phyloP scores from a whole-genome alignment of 2,329 filamentous ascomycete species.

The Microcyclosporella mali region DNA sequence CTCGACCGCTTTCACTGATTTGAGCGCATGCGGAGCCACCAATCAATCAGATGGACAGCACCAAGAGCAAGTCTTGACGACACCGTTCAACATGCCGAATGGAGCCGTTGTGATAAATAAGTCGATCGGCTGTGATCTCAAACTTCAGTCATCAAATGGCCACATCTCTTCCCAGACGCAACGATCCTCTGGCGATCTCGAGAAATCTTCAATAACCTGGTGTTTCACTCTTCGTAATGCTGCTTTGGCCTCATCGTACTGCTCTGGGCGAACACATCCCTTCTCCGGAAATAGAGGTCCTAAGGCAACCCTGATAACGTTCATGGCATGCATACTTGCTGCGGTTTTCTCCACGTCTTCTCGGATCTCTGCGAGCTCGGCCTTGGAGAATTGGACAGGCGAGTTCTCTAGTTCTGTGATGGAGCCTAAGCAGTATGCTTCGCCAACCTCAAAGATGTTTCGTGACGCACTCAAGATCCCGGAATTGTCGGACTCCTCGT shows the following conservation, averaged over 20 bases:
- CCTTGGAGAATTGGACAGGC: constrained; percentile 4
- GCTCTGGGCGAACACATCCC: constrained; percentile 5
- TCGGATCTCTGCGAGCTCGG: constrained; percentile 1
- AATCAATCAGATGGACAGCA: constrained; percentile 8
- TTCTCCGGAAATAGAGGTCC: constrained; percentile 5
- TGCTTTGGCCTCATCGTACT: constrained; percentile 6
- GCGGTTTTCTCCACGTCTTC: constrained; percentile 4
- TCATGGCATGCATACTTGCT: constrained; percentile 6
- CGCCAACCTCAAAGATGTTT: constrained; percentile 4
- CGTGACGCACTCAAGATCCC: constrained; percentile 1
- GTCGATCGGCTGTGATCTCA: too few species aligned
- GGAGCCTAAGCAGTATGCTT: constrained; percentile 6
- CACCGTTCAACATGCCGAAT: constrained; percentile 8
- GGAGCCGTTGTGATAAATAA: constrained; percentile 16
- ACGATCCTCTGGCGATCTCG: not conserved
- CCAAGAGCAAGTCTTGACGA: constrained; percentile 11
- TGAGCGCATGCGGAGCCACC: constrained; percentile 14
- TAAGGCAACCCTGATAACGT: constrained; percentile 2
- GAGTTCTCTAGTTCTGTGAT: constrained; percentile 4
- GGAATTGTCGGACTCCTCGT: constrained; percentile 30
- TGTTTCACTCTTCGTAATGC: not conserved
- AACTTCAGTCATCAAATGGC: too few species aligned
- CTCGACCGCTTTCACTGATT: constrained; percentile 16
- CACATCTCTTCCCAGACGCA: not conserved
- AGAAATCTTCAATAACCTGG: constrained; percentile 1